A percentile compares a stretch with the other conserved stretches of the same genome.
Conservation (phyloP, 2,329 filamentous ascomycete genomes). For the Penicillium sp. region DNA sequence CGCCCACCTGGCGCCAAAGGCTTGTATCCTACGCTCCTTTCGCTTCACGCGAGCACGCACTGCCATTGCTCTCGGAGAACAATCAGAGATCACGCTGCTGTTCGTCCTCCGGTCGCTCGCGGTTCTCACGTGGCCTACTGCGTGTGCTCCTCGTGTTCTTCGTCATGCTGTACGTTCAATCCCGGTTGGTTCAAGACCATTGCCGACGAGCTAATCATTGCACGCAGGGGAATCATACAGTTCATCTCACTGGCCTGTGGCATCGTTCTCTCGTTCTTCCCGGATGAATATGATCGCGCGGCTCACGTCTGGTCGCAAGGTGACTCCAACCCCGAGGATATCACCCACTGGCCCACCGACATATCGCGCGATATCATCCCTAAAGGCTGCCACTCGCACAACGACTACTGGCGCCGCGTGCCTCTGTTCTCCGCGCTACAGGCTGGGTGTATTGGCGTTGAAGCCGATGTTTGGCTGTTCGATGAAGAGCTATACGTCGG, state of each 20-base stretch:
- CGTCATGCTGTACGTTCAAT: slow-evolving; percentile 34
- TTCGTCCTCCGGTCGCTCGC: slow-evolving; percentile 13
- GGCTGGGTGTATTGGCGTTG: slow-evolving; percentile 55
- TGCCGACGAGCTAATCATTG: slow-evolving; percentile 4
- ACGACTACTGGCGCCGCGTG: slow-evolving; percentile 58
- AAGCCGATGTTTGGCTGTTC: slow-evolving; percentile 59
- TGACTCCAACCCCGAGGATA: slow-evolving; percentile 37
- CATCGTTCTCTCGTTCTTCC: slow-evolving; percentile 42
- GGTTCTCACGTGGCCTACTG: slow-evolving; percentile 18
- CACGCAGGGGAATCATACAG: slow-evolving; percentile 40
- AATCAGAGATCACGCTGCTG: neutral
- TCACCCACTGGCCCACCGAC: slow-evolving; percentile 47
- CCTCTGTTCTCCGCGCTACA: slow-evolving; percentile 56
- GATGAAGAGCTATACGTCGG: slow-evolving; percentile 55
- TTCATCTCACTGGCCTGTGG: slow-evolving; percentile 39
- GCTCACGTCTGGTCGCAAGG: slow-evolving; percentile 41
- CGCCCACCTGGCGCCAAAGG: slow-evolving; percentile 14
- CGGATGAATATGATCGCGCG: slow-evolving; percentile 41
- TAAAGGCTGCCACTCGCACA: slow-evolving; percentile 56
- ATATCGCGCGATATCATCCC: slow-evolving; percentile 51
- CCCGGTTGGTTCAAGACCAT: neutral
- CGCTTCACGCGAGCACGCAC: slow-evolving; percentile 2
- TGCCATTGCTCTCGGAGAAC: slow-evolving; percentile 12
- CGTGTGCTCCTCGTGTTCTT: slow-evolving; percentile 25
- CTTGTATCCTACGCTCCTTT: slow-evolving; percentile 12